Conservation (phyloP, 768 basidiomycete species). For the Lentinus tigrinus region DNA sequence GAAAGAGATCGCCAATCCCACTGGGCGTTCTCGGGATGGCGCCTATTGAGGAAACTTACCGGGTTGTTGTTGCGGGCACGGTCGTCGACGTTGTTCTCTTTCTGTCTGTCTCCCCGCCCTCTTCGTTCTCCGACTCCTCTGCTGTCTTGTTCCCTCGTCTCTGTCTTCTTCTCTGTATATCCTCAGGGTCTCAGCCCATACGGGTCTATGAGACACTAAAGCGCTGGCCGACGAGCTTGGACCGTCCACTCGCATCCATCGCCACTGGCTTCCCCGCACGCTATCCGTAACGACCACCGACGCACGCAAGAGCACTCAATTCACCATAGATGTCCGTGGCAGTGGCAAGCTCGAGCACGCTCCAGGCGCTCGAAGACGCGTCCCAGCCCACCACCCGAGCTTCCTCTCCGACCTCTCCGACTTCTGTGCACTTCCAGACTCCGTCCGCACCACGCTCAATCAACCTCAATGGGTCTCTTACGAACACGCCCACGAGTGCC, state of each 20-base stretch:
- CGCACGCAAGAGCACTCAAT: not conserved
- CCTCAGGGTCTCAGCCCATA: conserved; percentile 16
- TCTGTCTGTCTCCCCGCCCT: conserved; percentile 4
- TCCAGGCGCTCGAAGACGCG: conserved; percentile 33
- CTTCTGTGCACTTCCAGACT: conserved; percentile 28
- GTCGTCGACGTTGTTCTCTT: not conserved
- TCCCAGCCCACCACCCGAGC: conserved; percentile 38
- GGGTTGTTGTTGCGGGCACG: not conserved
- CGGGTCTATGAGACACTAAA: conserved; percentile 17
- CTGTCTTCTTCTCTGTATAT: not conserved
- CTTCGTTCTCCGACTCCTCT: conserved; percentile 1
- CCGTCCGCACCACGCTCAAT: conserved; percentile 39
- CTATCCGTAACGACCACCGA: conserved; percentile 1
- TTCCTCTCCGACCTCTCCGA: conserved; percentile 35
- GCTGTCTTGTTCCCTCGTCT: not conserved
- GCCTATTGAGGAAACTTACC: not conserved
- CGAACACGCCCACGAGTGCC: conserved; percentile 37
- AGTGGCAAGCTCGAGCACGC: conserved; percentile 22
- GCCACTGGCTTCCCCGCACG: not conserved
- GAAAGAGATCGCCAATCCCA: no score
- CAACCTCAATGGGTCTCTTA: conserved; percentile 35
- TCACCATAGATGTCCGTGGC: conserved; percentile 25
- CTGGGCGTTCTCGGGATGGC: not conserved
- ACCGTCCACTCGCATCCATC: not conserved
- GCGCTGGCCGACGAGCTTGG: conserved; percentile 15